Evolutionary conservation across 1,139 yeast species (phyloP).

Genomic region (Blastobotrys aristatus): DNA sequence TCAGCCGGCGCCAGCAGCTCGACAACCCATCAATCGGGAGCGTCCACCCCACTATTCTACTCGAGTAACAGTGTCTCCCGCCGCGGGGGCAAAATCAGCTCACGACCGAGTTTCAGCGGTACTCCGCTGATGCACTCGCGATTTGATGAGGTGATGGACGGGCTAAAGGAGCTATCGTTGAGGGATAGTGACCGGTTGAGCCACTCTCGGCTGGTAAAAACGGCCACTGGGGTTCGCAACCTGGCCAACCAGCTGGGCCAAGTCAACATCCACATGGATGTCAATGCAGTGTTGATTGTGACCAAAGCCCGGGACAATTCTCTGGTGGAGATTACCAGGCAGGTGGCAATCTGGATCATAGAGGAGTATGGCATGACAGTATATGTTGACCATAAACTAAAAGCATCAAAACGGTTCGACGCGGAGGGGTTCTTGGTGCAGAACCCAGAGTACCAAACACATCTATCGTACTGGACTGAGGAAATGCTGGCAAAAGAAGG

Average conservation of each 20-base stretch:
- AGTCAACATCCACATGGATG: slow-evolving; percentile 68
- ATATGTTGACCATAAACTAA: slow-evolving; percentile 65
- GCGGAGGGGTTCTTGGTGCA: slow-evolving; percentile 39
- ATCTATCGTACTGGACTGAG: slow-evolving; percentile 65
- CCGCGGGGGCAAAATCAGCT: slow-evolving; percentile 1
- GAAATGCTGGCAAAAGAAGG: slow-evolving; percentile 42
- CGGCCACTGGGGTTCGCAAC: slow-evolving; percentile 82
- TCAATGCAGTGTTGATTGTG: slow-evolving; percentile 67
- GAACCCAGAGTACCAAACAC: slow-evolving; percentile 21
- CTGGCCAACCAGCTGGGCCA: slow-evolving; percentile 68
- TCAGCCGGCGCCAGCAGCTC: no score
- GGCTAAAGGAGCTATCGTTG: slow-evolving; percentile 24
- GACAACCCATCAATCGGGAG: no score
- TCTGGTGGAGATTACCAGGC: slow-evolving; percentile 66
- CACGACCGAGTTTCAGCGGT: slow-evolving; percentile 13
- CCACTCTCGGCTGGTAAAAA: slow-evolving; percentile 43
- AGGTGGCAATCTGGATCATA: slow-evolving; percentile 72
- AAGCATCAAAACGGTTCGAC: slow-evolving; percentile 58
- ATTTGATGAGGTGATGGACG: slow-evolving; percentile 27
- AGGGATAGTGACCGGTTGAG: neutral
- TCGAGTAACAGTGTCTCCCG: neutral
- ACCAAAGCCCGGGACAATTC: slow-evolving; percentile 85
- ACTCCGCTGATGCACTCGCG: slow-evolving; percentile 22
- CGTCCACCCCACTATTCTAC: slow-evolving; percentile 3
- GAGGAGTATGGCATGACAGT: slow-evolving; percentile 45